Evolutionary conservation across 805 yeast species (phyloP), one percentile per base, ranked within the genome.

Genomic region (Myxozyma neotropica): DNA sequence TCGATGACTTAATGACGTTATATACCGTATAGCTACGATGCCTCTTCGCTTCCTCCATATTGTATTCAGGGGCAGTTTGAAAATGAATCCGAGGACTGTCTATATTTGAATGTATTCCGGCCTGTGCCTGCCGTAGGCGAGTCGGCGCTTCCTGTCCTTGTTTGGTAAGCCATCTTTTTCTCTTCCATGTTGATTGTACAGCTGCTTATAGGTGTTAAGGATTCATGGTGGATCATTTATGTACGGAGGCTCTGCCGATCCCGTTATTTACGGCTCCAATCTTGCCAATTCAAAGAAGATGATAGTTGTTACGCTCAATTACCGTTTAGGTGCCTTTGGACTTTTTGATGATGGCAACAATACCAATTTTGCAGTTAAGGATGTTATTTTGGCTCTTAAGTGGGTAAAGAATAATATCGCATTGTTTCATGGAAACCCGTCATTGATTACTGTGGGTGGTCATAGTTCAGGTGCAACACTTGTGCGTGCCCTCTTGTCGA

Each of bases 221-320:
- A 68, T 75, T 39, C 75, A 74, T 55, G 78, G 78, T 13, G 78
- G 78, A 35, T 71, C 75, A 1, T 73, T 70, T 53, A 21, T 53
- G 3, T 66, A 65, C 23, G 76, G 77, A 12, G 64, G 73, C 47
- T 67, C 56, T 27, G 58, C 69, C n/a, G 70, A 67, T 43, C 66
- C 69, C 3, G 58, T 64, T 6, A 66, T 69, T 49, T 61, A 68
- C 43, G 72, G 72, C 24, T 36, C 68, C n/a, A 38, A 47, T 2
- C 61, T 69, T 1, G 68, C 70, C 6, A 23, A 54, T 17, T 52
- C 57, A 10, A 61, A 68, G 24, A 45, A 63, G 10, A 67, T 71
- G 42, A 57, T 65, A n/a, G 65, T 65, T 15, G 67, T 65, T n/a
- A 60, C 68, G 4, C 17, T 65, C 15, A 64, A 65, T 50, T 65